Conservation (phyloP, 2,329 filamentous ascomycete genomes). For the Neofusicoccum laricinum region DNA sequence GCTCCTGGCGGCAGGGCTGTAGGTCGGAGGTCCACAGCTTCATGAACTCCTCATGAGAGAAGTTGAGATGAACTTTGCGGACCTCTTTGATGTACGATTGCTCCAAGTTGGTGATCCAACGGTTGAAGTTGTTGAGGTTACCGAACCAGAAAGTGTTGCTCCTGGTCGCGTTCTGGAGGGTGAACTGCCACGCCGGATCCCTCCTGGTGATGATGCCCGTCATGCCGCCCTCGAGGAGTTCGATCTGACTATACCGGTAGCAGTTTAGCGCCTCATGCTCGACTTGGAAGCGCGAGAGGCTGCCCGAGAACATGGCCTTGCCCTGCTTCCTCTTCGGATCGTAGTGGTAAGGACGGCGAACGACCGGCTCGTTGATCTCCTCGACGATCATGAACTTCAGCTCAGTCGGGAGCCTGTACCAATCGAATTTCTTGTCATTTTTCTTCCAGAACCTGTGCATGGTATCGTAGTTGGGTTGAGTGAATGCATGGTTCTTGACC, state of each 20-base stretch:
- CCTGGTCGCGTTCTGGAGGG: neutral
- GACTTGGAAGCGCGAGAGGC: too few relatives aligned
- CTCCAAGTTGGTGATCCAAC: neutral
- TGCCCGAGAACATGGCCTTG: too few relatives aligned
- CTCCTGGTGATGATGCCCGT: neutral
- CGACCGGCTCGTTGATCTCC: neutral
- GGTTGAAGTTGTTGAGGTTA: neutral
- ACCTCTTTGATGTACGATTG: neutral
- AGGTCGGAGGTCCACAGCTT: neutral
- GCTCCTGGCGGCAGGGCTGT: neutral
- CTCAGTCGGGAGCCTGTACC: neutral
- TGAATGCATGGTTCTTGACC: neutral
- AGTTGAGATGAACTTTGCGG: neutral
- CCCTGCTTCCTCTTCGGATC: too few relatives aligned
- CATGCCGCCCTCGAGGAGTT: too few relatives aligned
- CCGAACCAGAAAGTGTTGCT: neutral
- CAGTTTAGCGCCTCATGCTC: too few relatives aligned
- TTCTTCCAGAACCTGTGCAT: neutral
- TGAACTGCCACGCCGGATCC: too few relatives aligned
- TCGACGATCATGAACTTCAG: neutral
- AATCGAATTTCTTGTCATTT: constrained; percentile 1
- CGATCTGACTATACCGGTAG: too few relatives aligned
- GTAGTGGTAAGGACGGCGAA: too few relatives aligned
- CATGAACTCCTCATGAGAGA: neutral
- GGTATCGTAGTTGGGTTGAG: neutral